Conservation (phyloP, 768 basidiomycete genomes). For the Pilatotrama ljubarskyi region DNA sequence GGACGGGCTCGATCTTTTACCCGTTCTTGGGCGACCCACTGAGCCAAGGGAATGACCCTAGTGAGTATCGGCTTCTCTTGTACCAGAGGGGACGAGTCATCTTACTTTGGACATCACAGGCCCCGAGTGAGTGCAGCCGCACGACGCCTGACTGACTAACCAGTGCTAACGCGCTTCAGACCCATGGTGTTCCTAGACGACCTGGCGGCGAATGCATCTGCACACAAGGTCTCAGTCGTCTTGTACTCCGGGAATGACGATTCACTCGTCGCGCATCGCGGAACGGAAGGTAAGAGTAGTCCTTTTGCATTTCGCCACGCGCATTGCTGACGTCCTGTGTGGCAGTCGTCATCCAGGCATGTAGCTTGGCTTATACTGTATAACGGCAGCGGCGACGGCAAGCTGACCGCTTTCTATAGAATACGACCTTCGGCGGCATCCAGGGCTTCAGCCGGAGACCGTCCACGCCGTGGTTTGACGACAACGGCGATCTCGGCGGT, state of each 20-base stretch:
- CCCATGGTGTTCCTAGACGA: slow-evolving; percentile 65
- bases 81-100: background rate
- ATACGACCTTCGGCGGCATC: slow-evolving; percentile 77
- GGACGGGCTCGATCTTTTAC: slow-evolving; percentile 34
- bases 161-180: slow-evolving; percentile 32
- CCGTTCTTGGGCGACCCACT: slow-evolving; percentile 28
- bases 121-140: slow-evolving; percentile 33
- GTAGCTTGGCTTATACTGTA: background rate
- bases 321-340: background rate
- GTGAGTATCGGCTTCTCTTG: slow-evolving; percentile 27
- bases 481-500: slow-evolving; percentile 58
- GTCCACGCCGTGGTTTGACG: slow-evolving; percentile 66
- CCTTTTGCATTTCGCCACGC: slow-evolving; percentile 13
- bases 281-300: slow-evolving; percentile 52
- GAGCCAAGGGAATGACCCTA: slow-evolving; percentile 31
- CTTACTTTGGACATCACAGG: slow-evolving; percentile 25
- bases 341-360: slow-evolving; percentile 52
- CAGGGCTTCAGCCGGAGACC: slow-evolving; percentile 73
- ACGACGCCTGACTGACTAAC: background rate
- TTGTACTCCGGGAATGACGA: slow-evolving; percentile 73
- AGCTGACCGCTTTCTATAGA: slow-evolving; percentile 39
- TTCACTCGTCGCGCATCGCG: slow-evolving; percentile 59
- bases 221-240: slow-evolving; percentile 50
- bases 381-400: background rate
- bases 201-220: slow-evolving; percentile 64